phyloP scores from a whole-genome alignment of 495 filamentous ascomycete species.

The Xylaria nigripes region DNA sequence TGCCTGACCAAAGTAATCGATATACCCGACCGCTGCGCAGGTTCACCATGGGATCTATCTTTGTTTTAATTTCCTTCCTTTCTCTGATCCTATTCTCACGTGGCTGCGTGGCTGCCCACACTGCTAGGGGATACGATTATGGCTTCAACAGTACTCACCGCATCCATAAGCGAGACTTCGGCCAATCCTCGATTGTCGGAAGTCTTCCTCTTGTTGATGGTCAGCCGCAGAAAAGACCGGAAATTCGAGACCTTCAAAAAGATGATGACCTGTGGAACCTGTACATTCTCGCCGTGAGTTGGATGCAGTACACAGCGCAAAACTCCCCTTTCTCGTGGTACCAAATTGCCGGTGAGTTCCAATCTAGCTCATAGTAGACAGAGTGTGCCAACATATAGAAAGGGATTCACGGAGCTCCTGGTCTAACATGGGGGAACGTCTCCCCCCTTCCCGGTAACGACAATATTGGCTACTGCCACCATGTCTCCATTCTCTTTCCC shows the following conservation, averaged over 20 bases:
- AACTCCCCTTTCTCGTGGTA: slow-evolving; percentile 49
- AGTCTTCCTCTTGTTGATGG: slow-evolving; percentile 23
- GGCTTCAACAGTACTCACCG: slow-evolving; percentile 28
- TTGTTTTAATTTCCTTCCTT: slow-evolving; percentile 6
- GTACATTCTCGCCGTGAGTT: slow-evolving; percentile 47
- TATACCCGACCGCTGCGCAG: background rate
- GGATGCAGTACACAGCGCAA: slow-evolving; percentile 48
- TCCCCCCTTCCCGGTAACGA: slow-evolving; percentile 36
- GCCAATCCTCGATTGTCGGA: slow-evolving; percentile 22
- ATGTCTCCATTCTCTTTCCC: slow-evolving; percentile 56
- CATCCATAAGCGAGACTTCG: slow-evolving; percentile 16
- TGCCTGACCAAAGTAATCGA: background rate
- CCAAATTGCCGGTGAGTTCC: slow-evolving; percentile 46
- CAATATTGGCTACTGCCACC: slow-evolving; percentile 54
- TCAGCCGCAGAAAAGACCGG: slow-evolving; percentile 25
- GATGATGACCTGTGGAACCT: slow-evolving; percentile 51
- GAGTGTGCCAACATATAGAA: slow-evolving; percentile 11
- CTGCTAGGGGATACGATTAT: slow-evolving; percentile 29
- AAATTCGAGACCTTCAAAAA: slow-evolving; percentile 51
- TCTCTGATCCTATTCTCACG: background rate
- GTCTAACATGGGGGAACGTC: slow-evolving; percentile 50
- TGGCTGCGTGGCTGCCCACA: background rate
- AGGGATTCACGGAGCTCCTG: slow-evolving; percentile 62
- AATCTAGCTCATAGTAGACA: background rate
- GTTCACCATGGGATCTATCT: slow-evolving; percentile 1